Conservation (phyloP, 2,329 filamentous ascomycete genomes). For the Fusarium proliferatum region DNA sequence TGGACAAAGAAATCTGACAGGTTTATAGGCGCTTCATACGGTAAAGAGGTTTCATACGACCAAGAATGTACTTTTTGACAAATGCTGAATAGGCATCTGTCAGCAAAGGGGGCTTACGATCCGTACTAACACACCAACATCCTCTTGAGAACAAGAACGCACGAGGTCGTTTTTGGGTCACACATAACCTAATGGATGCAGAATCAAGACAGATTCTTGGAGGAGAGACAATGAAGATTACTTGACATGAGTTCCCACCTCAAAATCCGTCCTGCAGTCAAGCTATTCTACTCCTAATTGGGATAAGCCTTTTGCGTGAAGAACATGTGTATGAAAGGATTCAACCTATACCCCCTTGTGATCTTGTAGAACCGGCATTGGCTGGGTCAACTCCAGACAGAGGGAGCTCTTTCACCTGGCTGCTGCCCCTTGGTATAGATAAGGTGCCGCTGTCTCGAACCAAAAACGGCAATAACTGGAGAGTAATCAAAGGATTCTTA, state of each 20-base stretch:
- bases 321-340: neutral
- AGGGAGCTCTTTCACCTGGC: neutral
- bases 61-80: neutral
- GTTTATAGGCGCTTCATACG: neutral
- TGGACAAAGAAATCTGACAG: neutral
- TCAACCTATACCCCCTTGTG: neutral
- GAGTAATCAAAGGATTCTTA: neutral
- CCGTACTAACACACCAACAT: constrained; percentile 2
- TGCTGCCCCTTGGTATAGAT: neutral
- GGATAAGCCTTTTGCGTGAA: neutral
- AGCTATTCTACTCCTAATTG: constrained; percentile 29
- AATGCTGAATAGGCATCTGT: neutral
- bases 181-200: constrained; percentile 19
- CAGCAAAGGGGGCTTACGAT: neutral
- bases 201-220: constrained; percentile 15
- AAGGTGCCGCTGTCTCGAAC: neutral
- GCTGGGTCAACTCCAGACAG: neutral
- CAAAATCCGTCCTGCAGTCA: constrained; percentile 4
- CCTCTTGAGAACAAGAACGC: constrained; percentile 7
- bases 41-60: neutral
- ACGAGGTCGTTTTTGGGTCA: constrained; percentile 17
- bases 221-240: neutral
- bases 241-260: constrained; percentile 20
- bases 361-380: neutral
- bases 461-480: neutral